Conservation (phyloP, 441 rosid genomes). For the Capsella rubella region DNA sequence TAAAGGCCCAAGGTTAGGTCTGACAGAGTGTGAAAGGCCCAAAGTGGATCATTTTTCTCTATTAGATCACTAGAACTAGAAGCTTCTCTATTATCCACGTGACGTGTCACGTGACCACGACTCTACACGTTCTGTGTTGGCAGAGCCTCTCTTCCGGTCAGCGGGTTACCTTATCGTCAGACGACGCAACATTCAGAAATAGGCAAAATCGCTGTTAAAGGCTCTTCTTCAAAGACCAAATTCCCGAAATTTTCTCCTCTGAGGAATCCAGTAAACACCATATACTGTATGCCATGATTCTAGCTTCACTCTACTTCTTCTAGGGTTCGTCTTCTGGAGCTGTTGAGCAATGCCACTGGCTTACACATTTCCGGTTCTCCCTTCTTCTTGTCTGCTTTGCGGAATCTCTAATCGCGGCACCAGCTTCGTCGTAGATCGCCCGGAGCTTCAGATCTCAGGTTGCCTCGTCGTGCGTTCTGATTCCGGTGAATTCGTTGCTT, state of each 20-base stretch:
- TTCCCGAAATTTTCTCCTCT: not conserved
- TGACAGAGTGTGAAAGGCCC: not conserved
- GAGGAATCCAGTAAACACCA: conserved; percentile 15
- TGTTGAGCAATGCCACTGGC: conserved; percentile 48
- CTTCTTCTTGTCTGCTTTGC: conserved; percentile 42
- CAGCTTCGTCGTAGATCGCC: conserved; percentile 27
- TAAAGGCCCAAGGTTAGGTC: not conserved
- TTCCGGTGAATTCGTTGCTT: conserved; percentile 13
- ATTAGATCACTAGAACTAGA: not conserved
- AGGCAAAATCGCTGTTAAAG: not conserved
- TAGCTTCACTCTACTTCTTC: conserved; percentile 34
- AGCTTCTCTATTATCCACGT: conserved; percentile 7
- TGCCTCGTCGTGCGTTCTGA: conserved; percentile 25
- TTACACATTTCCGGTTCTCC: conserved; percentile 41
- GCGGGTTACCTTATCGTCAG: conserved; percentile 30
- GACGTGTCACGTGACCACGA: conserved; percentile 9
- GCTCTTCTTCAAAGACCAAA: conserved; percentile 2
- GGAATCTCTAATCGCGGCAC: conserved; percentile 32
- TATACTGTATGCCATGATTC: conserved; percentile 23
- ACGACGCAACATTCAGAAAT: not conserved
- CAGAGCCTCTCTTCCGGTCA: not conserved
- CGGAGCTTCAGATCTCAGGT: conserved; percentile 44
- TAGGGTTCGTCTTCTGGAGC: conserved; percentile 40
- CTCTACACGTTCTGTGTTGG: not conserved
- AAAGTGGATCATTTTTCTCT: not conserved